Evolutionary conservation across 768 basidiomycete species (phyloP).

Genomic region (Gymnopilus junonius): DNA sequence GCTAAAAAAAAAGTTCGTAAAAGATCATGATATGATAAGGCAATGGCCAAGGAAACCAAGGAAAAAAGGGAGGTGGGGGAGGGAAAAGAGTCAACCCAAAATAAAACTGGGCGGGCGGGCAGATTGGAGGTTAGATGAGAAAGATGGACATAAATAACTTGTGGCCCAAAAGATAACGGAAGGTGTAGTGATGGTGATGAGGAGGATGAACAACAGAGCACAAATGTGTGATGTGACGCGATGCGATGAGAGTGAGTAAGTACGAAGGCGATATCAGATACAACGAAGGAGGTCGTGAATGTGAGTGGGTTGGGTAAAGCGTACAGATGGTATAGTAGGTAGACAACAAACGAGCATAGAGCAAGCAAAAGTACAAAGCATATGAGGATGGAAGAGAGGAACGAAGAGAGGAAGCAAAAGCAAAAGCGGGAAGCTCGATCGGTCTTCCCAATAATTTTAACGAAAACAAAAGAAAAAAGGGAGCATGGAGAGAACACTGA

Average conservation of each 20-base stretch:
- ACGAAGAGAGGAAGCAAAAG: not conserved
- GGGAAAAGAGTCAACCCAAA: no score
- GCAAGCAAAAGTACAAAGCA: not conserved
- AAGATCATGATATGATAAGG: not conserved
- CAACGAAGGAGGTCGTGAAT: not conserved
- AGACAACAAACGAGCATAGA: not conserved
- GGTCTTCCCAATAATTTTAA: conserved; percentile 11
- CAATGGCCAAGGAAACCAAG: not conserved
- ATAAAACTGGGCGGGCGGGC: no score
- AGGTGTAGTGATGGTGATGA: not conserved
- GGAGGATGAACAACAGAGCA: not conserved
- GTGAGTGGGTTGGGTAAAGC: not conserved
- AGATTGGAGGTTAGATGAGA: no score
- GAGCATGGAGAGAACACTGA: not conserved
- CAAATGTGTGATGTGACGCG: not conserved
- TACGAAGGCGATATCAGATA: not conserved
- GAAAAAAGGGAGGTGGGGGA: not conserved
- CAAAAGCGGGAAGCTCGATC: not conserved
- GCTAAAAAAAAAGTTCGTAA: not conserved
- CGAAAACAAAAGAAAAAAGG: not conserved
- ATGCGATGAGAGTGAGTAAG: not conserved
- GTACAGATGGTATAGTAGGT: not conserved
- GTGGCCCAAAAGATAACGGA: not conserved
- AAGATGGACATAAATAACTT: not conserved
- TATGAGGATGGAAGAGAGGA: not conserved